Conservation (phyloP, 2,329 filamentous ascomycete genomes). For the Mariannaea elegans region DNA sequence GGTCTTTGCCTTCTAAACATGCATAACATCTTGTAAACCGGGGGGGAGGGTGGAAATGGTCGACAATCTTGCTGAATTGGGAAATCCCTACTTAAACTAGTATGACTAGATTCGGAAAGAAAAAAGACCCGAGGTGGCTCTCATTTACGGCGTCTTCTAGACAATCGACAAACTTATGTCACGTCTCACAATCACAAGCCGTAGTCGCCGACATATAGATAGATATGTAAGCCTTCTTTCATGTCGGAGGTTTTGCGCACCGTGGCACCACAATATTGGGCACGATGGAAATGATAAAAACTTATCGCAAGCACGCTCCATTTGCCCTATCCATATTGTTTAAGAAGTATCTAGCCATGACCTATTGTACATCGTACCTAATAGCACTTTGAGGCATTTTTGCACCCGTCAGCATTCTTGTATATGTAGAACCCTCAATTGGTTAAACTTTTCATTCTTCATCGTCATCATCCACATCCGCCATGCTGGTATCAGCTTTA, state of each 20-base stretch:
- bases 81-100: not conserved
- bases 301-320: constrained; percentile 32
- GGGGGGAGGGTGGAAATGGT: not conserved
- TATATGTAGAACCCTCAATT: not conserved
- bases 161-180: constrained; percentile 4
- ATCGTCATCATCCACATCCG: constrained; percentile 47
- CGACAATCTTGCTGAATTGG: not conserved
- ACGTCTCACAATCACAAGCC: not conserved
- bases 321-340: constrained; percentile 21
- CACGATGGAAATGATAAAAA: constrained; percentile 11
- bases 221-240: not conserved
- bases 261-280: not conserved
- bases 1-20: constrained; percentile 84
- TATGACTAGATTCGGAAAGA: not conserved
- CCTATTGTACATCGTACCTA: constrained; percentile 17
- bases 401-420: constrained; percentile 26
- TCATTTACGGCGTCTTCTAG: not conserved
- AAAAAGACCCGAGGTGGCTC: not conserved
- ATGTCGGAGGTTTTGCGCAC: not conserved
- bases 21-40: not conserved
- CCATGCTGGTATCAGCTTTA: constrained; percentile 52
- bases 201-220: not conserved
- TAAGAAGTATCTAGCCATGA: constrained; percentile 30
- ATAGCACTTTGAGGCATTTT: constrained; percentile 16
- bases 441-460: constrained; percentile 22